Evolutionary conservation across 129 eudicot species (phyloP), one percentile per base, ranked within the genome.

Genomic region (Lactuca sativa): DNA sequence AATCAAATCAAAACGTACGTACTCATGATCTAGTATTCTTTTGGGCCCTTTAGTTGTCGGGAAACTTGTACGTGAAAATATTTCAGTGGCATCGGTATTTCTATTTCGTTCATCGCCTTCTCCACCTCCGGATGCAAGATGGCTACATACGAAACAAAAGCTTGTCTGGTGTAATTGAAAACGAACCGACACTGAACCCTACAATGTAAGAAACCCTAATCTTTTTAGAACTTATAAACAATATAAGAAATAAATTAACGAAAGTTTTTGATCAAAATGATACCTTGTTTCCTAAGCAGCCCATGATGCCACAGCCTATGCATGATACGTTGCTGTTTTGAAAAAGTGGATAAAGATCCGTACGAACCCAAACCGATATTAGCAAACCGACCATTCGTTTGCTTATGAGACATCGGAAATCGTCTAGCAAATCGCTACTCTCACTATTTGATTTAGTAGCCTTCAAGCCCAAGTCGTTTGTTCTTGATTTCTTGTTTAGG

Each of bases 271-370:
- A 64, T 12, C 56, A 1, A 61, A 10, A 10, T 16, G 36, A 54
- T 81, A 89, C 97, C 97, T 90, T 90, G 64, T 90, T 90, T 74
- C 95, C 91, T 30, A 90, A 83, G 82, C 91, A 80, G 37, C 95
- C 95, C 89, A 90, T 77, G 85, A 90, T 71, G 64, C 97, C 97
- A 78, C 95, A 86, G 12, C 97, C 95, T 21, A 90, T 87, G 15
- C 95, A 80, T 13, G 97, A 90, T 21, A 90, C 84, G 9, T 85
- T 79, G 49, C 79, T 77, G 77, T 81, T 78, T 56, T 74, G 77
- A 21, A 90, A 40, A 59, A 77, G 75, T 2, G 75, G 76, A 41
- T 71, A 84, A 62, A 90, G 73, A 84, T 82, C 87, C n/a, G 62
- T 71, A n/a, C 91, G 75, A 37, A 79, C 84, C 97, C 97, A 90